Percentiles rank a stretch among this genome's conserved stretches.
phyloP scores from a whole-genome alignment of 345 rosid species.

The Dimocarpus longan region DNA sequence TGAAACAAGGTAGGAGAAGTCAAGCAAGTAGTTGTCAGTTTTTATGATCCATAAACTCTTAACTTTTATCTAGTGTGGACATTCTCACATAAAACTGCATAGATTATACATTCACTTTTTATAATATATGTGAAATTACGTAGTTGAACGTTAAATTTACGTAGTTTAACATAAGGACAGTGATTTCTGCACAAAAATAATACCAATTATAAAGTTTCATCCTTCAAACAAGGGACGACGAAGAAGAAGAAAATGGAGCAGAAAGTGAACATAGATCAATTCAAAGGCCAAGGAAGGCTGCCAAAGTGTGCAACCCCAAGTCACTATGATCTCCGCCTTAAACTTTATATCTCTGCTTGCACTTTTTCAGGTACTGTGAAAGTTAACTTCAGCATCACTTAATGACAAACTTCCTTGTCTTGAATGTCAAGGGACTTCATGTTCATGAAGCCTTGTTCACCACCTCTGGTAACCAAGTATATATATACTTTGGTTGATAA shows the following conservation, averaged over 20 bases:
- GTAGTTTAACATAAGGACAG: too few species aligned
- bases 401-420: constrained; percentile 38
- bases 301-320: constrained; percentile 25
- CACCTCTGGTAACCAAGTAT: constrained; percentile 31
- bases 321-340: constrained; percentile 13
- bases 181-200: too few species aligned
- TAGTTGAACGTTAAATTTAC: too few species aligned
- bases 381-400: constrained; percentile 28
- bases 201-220: too few species aligned
- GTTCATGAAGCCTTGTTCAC: constrained; percentile 36
- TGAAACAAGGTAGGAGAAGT: too few species aligned
- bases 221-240: too few species aligned
- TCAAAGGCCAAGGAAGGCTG: constrained; percentile 29
- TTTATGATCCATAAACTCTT: too few species aligned
- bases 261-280: constrained; percentile 20
- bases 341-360: constrained; percentile 24
- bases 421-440: constrained; percentile 42
- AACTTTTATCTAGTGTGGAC: too few species aligned
- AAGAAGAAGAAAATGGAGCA: constrained; percentile 30
- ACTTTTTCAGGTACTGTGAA: constrained; percentile 35
- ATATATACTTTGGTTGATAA: not conserved
- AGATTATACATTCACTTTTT: too few species aligned
- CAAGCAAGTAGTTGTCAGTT: too few species aligned
- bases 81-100: too few species aligned
- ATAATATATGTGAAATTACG: too few species aligned